Evolutionary conservation across 352 stramenopile species (phyloP).

Genomic region (Aphanomyces astaci): DNA sequence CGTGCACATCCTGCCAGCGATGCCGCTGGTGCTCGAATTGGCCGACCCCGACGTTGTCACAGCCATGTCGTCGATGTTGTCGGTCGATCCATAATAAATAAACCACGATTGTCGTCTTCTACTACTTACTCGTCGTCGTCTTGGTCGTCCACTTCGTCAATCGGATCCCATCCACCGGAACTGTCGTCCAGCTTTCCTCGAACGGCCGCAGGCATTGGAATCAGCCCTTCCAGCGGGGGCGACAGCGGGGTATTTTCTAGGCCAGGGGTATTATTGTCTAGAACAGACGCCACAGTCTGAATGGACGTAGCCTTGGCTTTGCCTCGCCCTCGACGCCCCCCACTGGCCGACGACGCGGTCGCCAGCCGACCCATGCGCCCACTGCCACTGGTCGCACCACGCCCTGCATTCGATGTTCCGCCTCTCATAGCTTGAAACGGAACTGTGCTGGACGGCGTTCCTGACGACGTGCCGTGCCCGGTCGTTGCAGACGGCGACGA

Average conservation of each 20-base stretch:
- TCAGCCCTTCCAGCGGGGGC: slow-evolving; percentile 14
- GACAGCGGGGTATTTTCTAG: slow-evolving; percentile 3
- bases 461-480: too few relatives aligned
- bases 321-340: not conserved
- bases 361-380: not conserved
- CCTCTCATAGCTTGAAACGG: not conserved
- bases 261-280: not conserved
- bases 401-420: not conserved
- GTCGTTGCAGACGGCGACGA: not conserved
- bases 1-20: not conserved
- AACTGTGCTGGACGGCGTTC: not conserved
- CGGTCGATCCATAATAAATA: slow-evolving; percentile 1
- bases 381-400: not conserved
- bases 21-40: slow-evolving; percentile 8
- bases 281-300: not conserved
- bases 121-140: not conserved
- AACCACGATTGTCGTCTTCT: not conserved
- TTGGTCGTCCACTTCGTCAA: not conserved
- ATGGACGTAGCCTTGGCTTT: not conserved
- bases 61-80: not conserved
- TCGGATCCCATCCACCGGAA: not conserved
- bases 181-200: not conserved
- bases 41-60: not conserved
- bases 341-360: not conserved
- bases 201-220: slow-evolving; percentile 20